Evolutionary conservation across 805 yeast genomes (phyloP).

Genomic region (Phaffomyces opuntiae): DNA sequence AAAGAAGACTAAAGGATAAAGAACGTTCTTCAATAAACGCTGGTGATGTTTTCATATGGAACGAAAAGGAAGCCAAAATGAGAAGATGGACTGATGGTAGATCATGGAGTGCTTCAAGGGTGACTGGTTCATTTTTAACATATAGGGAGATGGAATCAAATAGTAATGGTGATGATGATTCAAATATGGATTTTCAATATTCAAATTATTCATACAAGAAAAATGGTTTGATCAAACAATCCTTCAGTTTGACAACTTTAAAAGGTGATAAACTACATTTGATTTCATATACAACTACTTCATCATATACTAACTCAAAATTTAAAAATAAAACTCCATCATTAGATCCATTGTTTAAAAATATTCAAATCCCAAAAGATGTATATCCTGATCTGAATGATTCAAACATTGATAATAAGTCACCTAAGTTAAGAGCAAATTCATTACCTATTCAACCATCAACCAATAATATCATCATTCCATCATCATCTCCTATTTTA

Average conservation of each 20-base stretch:
- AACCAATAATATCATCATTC: slow-evolving; percentile 7
- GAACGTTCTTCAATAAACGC: slow-evolving; percentile 43
- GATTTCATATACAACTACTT: slow-evolving; percentile 44
- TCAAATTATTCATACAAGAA: slow-evolving; percentile 31
- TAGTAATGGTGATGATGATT: slow-evolving; percentile 1
- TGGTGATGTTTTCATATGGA: slow-evolving; percentile 67
- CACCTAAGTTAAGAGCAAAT: not conserved
- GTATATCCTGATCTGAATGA: slow-evolving; percentile 24
- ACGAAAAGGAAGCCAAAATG: slow-evolving; percentile 64
- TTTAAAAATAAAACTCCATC: slow-evolving; percentile 33
- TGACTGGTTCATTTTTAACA: slow-evolving; percentile 53
- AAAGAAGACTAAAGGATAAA: slow-evolving; percentile 47
- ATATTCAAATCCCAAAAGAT: slow-evolving; percentile 28
- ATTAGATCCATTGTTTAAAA: slow-evolving; percentile 29
- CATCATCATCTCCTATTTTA: slow-evolving; percentile 3
- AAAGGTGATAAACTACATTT: slow-evolving; percentile 51
- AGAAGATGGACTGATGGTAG: slow-evolving; percentile 76
- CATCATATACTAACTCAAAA: slow-evolving; percentile 23
- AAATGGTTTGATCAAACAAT: slow-evolving; percentile 58
- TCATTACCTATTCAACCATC: slow-evolving; percentile 4
- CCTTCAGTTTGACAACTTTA: slow-evolving; percentile 49
- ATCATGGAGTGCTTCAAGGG: slow-evolving; percentile 68
- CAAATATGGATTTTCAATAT: not conserved
- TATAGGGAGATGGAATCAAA: slow-evolving; percentile 51
- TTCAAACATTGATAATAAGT: not conserved